These are phyloP conservation scores for Planoprotostelium fungivorum DNA, from an alignment of 78 protist species.

Conservation along the genomic window DNA sequence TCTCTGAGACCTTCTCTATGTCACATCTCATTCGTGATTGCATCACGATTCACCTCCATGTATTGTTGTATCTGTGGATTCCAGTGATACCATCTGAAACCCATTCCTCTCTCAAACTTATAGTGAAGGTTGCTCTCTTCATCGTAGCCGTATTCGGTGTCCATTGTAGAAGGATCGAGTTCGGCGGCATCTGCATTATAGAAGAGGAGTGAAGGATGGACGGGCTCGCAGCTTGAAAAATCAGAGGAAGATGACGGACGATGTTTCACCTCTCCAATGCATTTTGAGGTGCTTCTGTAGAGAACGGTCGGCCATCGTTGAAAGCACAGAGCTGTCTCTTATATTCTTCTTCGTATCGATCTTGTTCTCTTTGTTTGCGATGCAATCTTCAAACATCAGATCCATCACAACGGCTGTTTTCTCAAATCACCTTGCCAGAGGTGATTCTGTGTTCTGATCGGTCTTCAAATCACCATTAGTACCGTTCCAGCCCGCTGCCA, in stretches of 20 bases:
- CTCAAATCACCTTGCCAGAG: not conserved
- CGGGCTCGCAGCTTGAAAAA: not conserved
- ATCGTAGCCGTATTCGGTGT: not conserved
- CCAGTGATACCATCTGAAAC: not conserved
- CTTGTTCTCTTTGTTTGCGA: not conserved
- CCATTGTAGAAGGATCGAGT: not conserved
- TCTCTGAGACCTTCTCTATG: not conserved
- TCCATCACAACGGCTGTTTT: not conserved
- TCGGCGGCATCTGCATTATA: not conserved
- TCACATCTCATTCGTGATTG: not conserved
- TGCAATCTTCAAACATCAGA: not conserved
- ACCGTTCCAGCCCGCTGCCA: not conserved
- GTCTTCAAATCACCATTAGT: not conserved
- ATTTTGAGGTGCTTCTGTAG: no score
- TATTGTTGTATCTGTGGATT: not conserved
- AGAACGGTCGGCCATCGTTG: not conserved
- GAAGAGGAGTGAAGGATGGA: not conserved
- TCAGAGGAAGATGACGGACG: not conserved
- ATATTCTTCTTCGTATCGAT: not conserved
- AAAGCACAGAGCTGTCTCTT: not conserved
- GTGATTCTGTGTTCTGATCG: not conserved
- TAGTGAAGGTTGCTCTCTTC: not conserved
- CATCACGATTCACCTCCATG: not conserved
- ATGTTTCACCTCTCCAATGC: not conserved
- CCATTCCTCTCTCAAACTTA: not conserved